Evolutionary conservation across 2,329 filamentous ascomycete species (phyloP), one percentile per base, ranked within the genome.

Genomic region (Colletotrichum truncatum): DNA sequence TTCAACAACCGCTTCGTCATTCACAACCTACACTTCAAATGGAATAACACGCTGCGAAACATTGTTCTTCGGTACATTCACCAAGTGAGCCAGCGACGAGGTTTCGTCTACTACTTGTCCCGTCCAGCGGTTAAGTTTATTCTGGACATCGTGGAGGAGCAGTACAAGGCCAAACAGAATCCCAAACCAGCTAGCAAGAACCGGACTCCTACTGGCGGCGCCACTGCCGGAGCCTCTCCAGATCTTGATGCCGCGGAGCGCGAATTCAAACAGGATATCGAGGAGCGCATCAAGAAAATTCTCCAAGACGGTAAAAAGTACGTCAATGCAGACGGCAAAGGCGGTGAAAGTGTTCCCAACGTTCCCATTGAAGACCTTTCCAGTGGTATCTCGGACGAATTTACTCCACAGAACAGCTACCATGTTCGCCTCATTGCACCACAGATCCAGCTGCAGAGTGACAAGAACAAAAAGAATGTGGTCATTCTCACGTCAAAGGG

Each of bases 1-100:
- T 99, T 98, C 83, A 96, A 97, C 76, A 99, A 99, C 74, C 92
- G 96, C 2, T 99, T 99, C 81, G 95, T 98, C 71, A 92, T 99
- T 55, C 96, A 99, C 82, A 99, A 99, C 72, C 88, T 97, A 75
- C 96, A 99, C 73, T 82, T 99, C 62, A 99, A 99, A 78, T 99
- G 96, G 96, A 98, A 97, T 81, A 99, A 99, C 72, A 88, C 94
- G 10, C 81, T 99, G 36, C 89, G 96, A 64, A 98, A 99, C 74
- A 98, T 98, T 72, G 96, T 99, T 52, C 86, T 99, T 39, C 93
- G 96, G 23, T 99, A 99, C 76, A 97, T 96, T 68, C 96, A 99
- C 74, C 96, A 99, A 81, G 96, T 97, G 73, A 94, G 94, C 75
- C 97, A 99, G 78, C 88, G 96, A 54, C 90, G 96, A 70, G 97